Evolutionary conservation across 768 basidiomycete species (phyloP).

Genomic region (Trametes villosa): DNA sequence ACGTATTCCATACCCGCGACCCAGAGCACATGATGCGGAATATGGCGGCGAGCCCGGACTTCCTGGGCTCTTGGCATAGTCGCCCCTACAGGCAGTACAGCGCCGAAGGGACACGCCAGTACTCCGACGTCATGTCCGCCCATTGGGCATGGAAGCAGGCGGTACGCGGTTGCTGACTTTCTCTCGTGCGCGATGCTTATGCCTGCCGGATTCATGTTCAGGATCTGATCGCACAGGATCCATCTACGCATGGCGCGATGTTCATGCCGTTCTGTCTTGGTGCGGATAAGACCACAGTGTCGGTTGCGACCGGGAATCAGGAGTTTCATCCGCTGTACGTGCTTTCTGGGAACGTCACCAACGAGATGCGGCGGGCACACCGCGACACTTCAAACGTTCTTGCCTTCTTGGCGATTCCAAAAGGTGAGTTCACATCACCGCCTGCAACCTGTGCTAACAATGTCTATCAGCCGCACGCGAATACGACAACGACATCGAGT

Average conservation of each 20-base stretch:
- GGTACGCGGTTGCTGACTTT: constrained; percentile 41
- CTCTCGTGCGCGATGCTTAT: not conserved
- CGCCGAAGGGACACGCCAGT: constrained; percentile 3
- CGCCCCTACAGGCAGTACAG: constrained; percentile 23
- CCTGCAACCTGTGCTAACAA: too few species aligned
- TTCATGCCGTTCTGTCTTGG: constrained; percentile 30
- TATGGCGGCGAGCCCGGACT: constrained; percentile 29
- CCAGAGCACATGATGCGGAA: not conserved
- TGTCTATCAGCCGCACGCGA: not conserved
- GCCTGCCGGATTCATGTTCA: not conserved
- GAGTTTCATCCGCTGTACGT: constrained; percentile 33
- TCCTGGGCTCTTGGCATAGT: constrained; percentile 28
- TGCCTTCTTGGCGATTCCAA: constrained; percentile 35
- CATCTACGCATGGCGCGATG: constrained; percentile 18
- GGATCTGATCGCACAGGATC: constrained; percentile 5
- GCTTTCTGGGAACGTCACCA: constrained; percentile 26
- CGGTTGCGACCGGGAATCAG: constrained; percentile 28
- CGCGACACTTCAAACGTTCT: constrained; percentile 12
- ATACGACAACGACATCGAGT: not conserved
- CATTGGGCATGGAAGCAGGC: constrained; percentile 37
- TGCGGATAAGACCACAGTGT: constrained; percentile 48
- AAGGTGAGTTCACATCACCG: constrained; percentile 15
- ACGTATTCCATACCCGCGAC: not conserved
- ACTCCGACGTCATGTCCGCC: constrained; percentile 32
- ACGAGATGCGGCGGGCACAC: constrained; percentile 23